Conservation (phyloP, 75 land plant genomes). For the Selaginella moellendorffii region DNA sequence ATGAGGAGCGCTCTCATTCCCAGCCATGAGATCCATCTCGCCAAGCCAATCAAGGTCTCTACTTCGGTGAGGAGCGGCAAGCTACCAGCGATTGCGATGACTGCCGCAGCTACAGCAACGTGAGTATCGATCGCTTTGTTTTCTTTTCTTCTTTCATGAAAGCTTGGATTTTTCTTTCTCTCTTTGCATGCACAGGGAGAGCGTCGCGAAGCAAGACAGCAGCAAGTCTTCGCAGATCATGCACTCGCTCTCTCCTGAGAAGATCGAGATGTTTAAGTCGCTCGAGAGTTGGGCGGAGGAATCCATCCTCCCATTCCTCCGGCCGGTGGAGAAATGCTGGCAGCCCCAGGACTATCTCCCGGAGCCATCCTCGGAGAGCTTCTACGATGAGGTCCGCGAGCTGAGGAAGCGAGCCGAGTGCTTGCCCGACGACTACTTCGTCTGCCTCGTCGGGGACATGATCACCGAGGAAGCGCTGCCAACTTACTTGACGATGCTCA, state of each 20-base stretch:
- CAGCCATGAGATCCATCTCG: too few species aligned
- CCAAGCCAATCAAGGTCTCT: too few species aligned
- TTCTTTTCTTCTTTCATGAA: too few species aligned
- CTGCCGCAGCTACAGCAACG: too few species aligned
- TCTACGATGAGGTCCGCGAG: slow-evolving; percentile 38
- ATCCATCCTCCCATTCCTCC: slow-evolving; percentile 26
- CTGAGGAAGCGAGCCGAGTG: slow-evolving; percentile 29
- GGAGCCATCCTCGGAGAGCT: slow-evolving; percentile 39
- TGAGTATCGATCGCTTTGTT: too few species aligned
- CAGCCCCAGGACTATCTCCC: slow-evolving; percentile 54
- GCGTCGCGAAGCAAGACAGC: too few species aligned
- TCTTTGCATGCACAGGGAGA: too few species aligned
- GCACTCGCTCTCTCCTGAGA: slow-evolving; percentile 44
- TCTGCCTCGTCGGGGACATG: slow-evolving; percentile 45
- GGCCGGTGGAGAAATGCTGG: slow-evolving; percentile 54
- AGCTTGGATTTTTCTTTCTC: too few species aligned
- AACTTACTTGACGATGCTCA: slow-evolving; percentile 38
- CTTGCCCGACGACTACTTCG: slow-evolving; percentile 46
- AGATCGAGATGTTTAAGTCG: slow-evolving; percentile 41
- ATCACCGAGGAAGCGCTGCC: slow-evolving; percentile 35
- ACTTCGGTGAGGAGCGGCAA: too few species aligned
- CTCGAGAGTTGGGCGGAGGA: slow-evolving; percentile 45
- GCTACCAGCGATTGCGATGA: too few species aligned
- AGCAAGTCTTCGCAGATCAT: slow-evolving; percentile 24
- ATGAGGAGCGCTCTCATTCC: too few species aligned